Evolutionary conservation across 179 eudicot species (phyloP), one percentile per base, ranked within the genome.

Genomic region (Beta macrorhiza): DNA sequence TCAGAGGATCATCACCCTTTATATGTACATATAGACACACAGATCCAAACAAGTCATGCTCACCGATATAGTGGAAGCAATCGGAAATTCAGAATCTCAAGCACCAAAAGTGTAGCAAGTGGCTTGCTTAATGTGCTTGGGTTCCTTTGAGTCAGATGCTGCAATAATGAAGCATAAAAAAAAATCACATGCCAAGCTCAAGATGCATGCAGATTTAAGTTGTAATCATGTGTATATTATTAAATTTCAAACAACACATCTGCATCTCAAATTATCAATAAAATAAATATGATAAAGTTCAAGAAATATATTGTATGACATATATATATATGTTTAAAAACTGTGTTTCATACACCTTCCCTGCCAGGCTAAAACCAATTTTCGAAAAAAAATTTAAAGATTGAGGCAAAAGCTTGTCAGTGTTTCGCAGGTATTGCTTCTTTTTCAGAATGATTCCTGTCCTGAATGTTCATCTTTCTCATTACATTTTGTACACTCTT

Each of bases 11-110:
- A 7, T 73, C n/a, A 22, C 61, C 25, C 47, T 14, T 19, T 22
- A 73, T 2, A 32, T 12, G 22, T 51, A 72, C 17, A 22, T 16
- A 51, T 8, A 42, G 14, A 67, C 55, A 32, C 49, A 47, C 37
- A 20, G 19, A 14, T 22, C 56, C 37, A 49, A 42, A 44, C 32
- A 42, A 44, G 20, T 55, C 22, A 78, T 47, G 84, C 84, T 91
- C 80, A 95, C 99, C 99, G 90, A 86, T 94, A 96, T 42, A 96
- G 92, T 52, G 99, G 92, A 86, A 96, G 97, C 84, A 94, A 84
- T 42, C 99, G 93, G 67, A 94, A 96, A 90, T 96, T 96, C 85
- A 96, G 86, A 82, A 96, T 90, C 87, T 96, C 99, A 78, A 96
- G 97, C 80, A 96, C 90, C 92, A 96, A 83, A 81, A 96, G 93